Conservation (phyloP, 2,329 filamentous ascomycete species). For the Calonectria leucothoes region DNA sequence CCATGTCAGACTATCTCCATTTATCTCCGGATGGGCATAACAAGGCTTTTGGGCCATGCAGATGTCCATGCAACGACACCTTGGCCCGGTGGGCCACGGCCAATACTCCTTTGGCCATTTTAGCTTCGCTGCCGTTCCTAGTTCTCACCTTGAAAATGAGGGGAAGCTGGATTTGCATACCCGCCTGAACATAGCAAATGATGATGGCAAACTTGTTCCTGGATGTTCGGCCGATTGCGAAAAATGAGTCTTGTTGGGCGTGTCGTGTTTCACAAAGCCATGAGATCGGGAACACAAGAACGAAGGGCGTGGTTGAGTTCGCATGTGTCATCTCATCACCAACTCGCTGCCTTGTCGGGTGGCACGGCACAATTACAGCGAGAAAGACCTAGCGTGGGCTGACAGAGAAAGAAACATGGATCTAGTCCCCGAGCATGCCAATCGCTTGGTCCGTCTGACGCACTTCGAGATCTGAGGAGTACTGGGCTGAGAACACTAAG, state of each 20-base stretch:
- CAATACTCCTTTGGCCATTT: not conserved
- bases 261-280: not conserved
- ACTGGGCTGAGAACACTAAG: not conserved
- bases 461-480: not conserved
- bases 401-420: not conserved
- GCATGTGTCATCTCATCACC: not conserved
- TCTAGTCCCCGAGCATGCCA: not conserved
- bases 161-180: not conserved
- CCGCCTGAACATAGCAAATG: not conserved
- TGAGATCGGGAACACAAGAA: not conserved
- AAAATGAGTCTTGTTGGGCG: not conserved
- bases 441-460: not conserved
- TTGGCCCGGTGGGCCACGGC: not conserved
- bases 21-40: constrained; percentile 23
- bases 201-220: no score
- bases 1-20: constrained; percentile 17
- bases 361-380: not conserved
- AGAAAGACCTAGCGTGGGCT: not conserved
- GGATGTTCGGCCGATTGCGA: not conserved
- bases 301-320: not conserved
- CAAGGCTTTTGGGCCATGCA: constrained; percentile 3
- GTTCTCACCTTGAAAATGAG: not conserved
- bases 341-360: not conserved
- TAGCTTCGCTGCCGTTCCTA: not conserved
- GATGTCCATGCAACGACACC: not conserved